Percentiles rank a stretch among this genome's conserved stretches.
Evolutionary conservation across 2,329 filamentous ascomycete genomes (phyloP).

Genomic region (Colletotrichum karsti): DNA sequence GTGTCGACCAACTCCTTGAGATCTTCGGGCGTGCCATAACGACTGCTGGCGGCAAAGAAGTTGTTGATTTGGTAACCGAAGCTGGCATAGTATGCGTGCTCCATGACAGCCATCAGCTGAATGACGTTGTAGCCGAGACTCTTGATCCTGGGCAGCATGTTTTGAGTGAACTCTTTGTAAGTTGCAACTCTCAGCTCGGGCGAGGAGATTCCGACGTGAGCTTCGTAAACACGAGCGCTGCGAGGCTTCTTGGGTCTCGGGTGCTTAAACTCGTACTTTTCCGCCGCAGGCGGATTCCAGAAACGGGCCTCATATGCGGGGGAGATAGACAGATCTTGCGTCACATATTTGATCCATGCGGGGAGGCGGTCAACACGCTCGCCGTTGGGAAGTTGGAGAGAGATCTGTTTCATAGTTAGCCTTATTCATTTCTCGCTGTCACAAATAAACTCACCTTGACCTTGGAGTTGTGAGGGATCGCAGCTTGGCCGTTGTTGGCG

Average conservation of each 20-base stretch:
- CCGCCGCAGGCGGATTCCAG: slow-evolving; percentile 87
- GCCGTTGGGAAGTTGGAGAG: slow-evolving; percentile 80
- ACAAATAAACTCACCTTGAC: slow-evolving; percentile 75
- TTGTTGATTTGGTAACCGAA: slow-evolving; percentile 99
- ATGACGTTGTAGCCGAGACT: slow-evolving; percentile 95
- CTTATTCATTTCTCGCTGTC: not conserved
- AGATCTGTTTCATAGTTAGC: slow-evolving; percentile 66
- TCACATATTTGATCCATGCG: slow-evolving; percentile 97
- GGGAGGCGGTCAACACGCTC: slow-evolving; percentile 88
- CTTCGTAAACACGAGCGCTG: slow-evolving; percentile 94
- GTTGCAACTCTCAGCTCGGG: slow-evolving; percentile 88
- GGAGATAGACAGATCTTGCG: slow-evolving; percentile 89
- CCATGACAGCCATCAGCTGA: slow-evolving; percentile 99
- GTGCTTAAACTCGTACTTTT: slow-evolving; percentile 88
- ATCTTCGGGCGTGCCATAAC: slow-evolving; percentile 93
- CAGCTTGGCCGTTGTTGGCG: slow-evolving; percentile 75
- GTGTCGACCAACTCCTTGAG: slow-evolving; percentile 97
- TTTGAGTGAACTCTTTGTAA: slow-evolving; percentile 96
- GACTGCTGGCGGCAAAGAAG: slow-evolving; percentile 97
- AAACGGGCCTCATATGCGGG: slow-evolving; percentile 95
- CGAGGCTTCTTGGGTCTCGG: slow-evolving; percentile 81
- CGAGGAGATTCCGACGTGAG: slow-evolving; percentile 97
- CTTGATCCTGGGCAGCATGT: slow-evolving; percentile 91
- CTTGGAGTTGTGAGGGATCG: slow-evolving; percentile 93
- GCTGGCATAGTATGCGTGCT: slow-evolving; percentile 98